A percentile compares a stretch with the other conserved stretches of the same genome.
phyloP scores from a whole-genome alignment of 495 filamentous ascomycete species.

The Pseudotulostoma volvatum region DNA sequence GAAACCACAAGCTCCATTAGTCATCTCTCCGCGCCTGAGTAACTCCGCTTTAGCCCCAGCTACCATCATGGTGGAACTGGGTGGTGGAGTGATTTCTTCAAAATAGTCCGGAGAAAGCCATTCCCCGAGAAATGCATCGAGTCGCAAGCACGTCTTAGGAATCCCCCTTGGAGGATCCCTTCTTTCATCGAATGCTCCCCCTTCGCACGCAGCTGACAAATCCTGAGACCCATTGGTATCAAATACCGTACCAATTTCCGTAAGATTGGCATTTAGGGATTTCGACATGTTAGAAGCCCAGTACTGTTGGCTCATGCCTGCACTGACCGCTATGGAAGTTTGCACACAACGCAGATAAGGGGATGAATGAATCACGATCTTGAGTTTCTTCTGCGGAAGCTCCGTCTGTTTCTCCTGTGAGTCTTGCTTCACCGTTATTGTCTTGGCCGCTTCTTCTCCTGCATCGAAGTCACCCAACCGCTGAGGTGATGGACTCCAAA shows the following conservation, averaged over 20 bases:
- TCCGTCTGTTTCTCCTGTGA: slow-evolving; percentile 5
- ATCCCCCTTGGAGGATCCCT: slow-evolving; percentile 4
- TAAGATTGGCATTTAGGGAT: slow-evolving; percentile 3
- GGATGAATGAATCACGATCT: slow-evolving; percentile 75
- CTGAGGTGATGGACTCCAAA: neutral
- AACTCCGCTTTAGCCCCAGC: slow-evolving; percentile 74
- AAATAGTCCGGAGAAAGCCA: slow-evolving; percentile 92
- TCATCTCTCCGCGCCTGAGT: slow-evolving; percentile 45
- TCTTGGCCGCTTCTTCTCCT: neutral
- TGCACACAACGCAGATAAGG: slow-evolving; percentile 89
- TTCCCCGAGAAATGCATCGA: slow-evolving; percentile 89
- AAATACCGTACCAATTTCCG: too few relatives aligned
- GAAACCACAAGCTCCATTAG: slow-evolving; percentile 15
- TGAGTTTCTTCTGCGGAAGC: slow-evolving; percentile 42
- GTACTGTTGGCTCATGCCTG: slow-evolving; percentile 62
- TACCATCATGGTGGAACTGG: slow-evolving; percentile 70
- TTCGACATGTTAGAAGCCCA: slow-evolving; percentile 5
- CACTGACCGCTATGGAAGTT: slow-evolving; percentile 76
- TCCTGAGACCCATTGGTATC: neutral
- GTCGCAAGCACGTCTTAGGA: slow-evolving; percentile 35
- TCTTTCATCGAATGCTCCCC: slow-evolving; percentile 4
- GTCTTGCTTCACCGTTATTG: slow-evolving; percentile 2
- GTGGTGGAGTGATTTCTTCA: slow-evolving; percentile 78
- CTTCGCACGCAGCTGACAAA: neutral
- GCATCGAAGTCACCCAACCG: neutral